Evolutionary conservation across 1,284 basidiomycete genomes (phyloP), one percentile per base, ranked within the genome.

Genomic region (Sparassis latifolia): DNA sequence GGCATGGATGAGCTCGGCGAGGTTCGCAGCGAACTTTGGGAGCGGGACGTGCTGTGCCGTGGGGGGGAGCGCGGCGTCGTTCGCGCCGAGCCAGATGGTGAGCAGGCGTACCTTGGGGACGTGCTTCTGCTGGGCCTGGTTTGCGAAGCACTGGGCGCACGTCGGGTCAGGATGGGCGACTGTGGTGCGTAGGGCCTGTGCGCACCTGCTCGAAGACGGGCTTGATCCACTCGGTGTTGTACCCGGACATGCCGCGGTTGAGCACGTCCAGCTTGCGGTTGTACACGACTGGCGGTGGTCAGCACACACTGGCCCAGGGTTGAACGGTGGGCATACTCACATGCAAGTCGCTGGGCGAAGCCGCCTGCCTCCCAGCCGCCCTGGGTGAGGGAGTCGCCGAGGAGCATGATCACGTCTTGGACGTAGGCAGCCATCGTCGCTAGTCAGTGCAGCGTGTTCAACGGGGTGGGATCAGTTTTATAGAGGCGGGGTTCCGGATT

Each of bases 11-110:
- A 95, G 75, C 38, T 73, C 66, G 45, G 66, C 64, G 40, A 96
- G 70, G 65, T 94, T 93, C 47, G 69, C 62, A 44, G 73, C 77
- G 75, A 84, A 96, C 38, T 74, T 72, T 27, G 74, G 68, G 27
- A 92, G 69, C 1, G 90, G 84, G 48, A 93, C 79, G 63, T 89
- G 80, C 56, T 86, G 84, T n/a, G 70, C 51, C 49, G 55, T 64
- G 44, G 58, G 45, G 10, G 63, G 40, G 70, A 80, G 12, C 76
- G 80, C 42, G 70, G 68, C 59, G 52, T 62, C 92, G 66, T 95
- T 95, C 7, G 90, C 89, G 46, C 92, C 92, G 57, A 89, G 90
- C 92, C 91, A 96, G 62, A 96, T 84, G 9, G 80, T 82, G 53
- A 95, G 71, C 27, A 95, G 67, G 44, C 79, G 79, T 43, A 92